phyloP scores from a whole-genome alignment of 345 rosid species.

The Eucalyptus tenuipes region DNA sequence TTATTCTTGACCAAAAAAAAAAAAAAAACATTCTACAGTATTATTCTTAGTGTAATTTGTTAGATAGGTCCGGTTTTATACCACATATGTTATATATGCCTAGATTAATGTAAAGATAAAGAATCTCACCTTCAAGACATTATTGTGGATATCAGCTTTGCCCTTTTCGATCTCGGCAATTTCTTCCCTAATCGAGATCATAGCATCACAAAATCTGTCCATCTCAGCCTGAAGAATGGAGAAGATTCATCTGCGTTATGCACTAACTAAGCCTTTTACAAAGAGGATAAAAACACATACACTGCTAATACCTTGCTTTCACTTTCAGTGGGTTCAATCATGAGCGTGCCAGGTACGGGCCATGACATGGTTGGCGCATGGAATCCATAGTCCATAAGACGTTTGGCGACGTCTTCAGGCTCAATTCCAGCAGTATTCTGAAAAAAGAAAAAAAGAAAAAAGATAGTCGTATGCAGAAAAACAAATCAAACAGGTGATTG shows the following conservation, averaged over 20 bases:
- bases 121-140: slow-evolving; percentile 68
- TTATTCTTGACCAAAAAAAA: neutral
- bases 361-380: slow-evolving; percentile 98
- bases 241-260: neutral
- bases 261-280: neutral
- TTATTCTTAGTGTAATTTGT: neutral
- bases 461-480: neutral
- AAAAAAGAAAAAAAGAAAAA: neutral
- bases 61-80: neutral
- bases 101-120: neutral
- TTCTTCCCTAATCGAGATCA: slow-evolving; percentile 93
- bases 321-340: slow-evolving; percentile 99
- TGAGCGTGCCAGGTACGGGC: slow-evolving; percentile 98
- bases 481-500: neutral
- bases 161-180: slow-evolving; percentile 94
- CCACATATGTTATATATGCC: neutral
- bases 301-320: slow-evolving; percentile 78
- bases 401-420: slow-evolving; percentile 97
- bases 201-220: slow-evolving; percentile 92
- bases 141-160: slow-evolving; percentile 85
- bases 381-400: slow-evolving; percentile 94
- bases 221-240: slow-evolving; percentile 70
- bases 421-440: slow-evolving; percentile 91
- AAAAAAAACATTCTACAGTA: neutral
- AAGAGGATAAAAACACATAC: neutral